Evolutionary conservation across 192 early-diverging fungal genomes (phyloP).

Genomic region (Coemansia interrupta): DNA sequence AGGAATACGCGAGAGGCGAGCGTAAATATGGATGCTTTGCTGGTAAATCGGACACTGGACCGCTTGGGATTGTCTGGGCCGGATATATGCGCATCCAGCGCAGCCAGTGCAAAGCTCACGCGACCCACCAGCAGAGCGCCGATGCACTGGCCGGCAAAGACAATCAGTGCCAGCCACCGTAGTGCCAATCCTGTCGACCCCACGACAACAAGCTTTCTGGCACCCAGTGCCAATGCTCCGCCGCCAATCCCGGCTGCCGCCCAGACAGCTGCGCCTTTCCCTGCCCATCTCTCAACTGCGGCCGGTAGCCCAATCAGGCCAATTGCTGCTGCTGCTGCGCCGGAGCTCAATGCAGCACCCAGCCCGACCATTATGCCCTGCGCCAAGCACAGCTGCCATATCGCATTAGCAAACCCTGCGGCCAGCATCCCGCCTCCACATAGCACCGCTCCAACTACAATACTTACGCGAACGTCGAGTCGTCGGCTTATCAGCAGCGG

Average conservation of each 20-base stretch:
- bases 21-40: background rate
- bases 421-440: constrained; percentile 23
- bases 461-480: background rate
- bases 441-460: constrained; percentile 9
- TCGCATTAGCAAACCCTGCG: constrained; percentile 40
- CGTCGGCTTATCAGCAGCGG: background rate
- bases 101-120: background rate
- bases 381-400: constrained; percentile 63
- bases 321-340: constrained; percentile 12
- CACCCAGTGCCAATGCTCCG: constrained; percentile 12
- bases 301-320: background rate
- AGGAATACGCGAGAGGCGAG: background rate
- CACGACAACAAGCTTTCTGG: background rate
- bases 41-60: background rate
- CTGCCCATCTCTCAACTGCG: too few relatives aligned
- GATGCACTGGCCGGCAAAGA: background rate
- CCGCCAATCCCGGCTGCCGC: constrained; percentile 21
- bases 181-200: constrained; percentile 1
- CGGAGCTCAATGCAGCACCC: constrained; percentile 48
- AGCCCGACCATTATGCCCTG: constrained; percentile 62
- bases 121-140: background rate
- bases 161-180: constrained; percentile 20
- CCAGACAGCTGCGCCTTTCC: too few relatives aligned
- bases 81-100: too few relatives aligned
- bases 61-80: background rate